These are phyloP conservation scores for Sclerotinia subarctica DNA, from an alignment of 2,329 filamentous ascomycete species.

Conservation along the genomic window DNA sequence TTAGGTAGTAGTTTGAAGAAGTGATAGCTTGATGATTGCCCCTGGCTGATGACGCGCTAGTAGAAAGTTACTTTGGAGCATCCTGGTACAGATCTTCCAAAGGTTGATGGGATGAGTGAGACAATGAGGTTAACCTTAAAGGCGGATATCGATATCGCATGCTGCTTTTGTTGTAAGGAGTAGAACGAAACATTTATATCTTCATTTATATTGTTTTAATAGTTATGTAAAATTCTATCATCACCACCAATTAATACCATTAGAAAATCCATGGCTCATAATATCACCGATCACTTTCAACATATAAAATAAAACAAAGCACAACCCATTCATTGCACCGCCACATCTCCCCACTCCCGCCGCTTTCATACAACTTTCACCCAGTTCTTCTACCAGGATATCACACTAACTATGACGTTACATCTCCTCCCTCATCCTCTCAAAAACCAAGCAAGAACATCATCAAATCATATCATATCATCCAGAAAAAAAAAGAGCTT, in stretches of 20 bases:
- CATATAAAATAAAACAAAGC: slow-evolving; percentile 7
- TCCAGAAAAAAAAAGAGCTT: neutral
- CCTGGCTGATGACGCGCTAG: neutral
- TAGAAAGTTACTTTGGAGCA: neutral
- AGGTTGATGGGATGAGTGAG: neutral
- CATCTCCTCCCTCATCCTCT: slow-evolving; percentile 1
- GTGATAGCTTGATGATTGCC: neutral
- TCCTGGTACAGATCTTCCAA: neutral
- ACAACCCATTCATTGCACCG: neutral
- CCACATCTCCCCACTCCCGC: slow-evolving; percentile 12
- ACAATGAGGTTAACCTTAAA: neutral
- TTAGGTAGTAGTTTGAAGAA: neutral
- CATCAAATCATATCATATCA: slow-evolving; percentile 11
- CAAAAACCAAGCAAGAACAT: slow-evolving; percentile 4
- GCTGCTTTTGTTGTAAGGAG: neutral
- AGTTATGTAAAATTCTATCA: too few relatives aligned
- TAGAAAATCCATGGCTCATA: neutral
- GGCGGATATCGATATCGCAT: neutral
- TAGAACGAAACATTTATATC: neutral
- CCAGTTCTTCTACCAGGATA: neutral
- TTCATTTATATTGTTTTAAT: neutral
- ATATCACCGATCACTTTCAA: too few relatives aligned
- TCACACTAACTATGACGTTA: slow-evolving; percentile 8
- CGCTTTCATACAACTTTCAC: neutral
- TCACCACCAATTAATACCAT: neutral